Evolutionary conservation across 441 rosid species (phyloP), one percentile per base, ranked within the genome.

Genomic region (Capsella rubella): DNA sequence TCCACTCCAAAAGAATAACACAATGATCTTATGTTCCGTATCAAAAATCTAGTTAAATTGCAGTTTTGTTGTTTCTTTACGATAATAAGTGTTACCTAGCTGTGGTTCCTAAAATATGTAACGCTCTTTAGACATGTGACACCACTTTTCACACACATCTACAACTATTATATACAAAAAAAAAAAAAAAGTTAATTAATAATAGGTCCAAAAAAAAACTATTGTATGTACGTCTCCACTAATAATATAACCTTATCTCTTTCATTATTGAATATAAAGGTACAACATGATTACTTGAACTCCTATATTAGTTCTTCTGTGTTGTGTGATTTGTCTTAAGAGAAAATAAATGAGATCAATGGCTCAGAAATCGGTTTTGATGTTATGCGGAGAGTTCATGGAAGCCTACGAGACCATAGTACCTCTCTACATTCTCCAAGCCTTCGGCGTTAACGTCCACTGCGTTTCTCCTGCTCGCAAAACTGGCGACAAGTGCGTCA

Each of bases 321-420:
- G 35, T 31, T 51, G 2, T 5, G 45, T 35, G 52, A 46, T 1
- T 74, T 39, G 54, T 39, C 47, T 54, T 58, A 14, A 62, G 53
- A 63, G 35, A 62, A 53, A 58, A 49, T 2, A 2, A 2, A 77
- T 74, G 78, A 80, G 65, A 47, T 78, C 78, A n/a, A 50, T 64
- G 63, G 72, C 74, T 51, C 62, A 74, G 58, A 81, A 77, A 59
- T 75, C 85, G 34, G 84, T 78, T 51, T 55, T 84, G 49, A 75
- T 84, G 54, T 54, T 82, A 71, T 84, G 87, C 50, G 85, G 87
- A 46, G 87, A 84, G 16, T 82, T 77, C 82, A 80, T 84, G 87
- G 87, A 84, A 63, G 87, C 82, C 6, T 84, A 74, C 21, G 83
- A 84, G 72, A 83, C 79, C 40, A 60, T 66, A 10, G 82, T 82